Evolutionary conservation across 495 filamentous ascomycete species (phyloP), one percentile per base, ranked within the genome.

Genomic region (Lasiosphaeria miniovina): DNA sequence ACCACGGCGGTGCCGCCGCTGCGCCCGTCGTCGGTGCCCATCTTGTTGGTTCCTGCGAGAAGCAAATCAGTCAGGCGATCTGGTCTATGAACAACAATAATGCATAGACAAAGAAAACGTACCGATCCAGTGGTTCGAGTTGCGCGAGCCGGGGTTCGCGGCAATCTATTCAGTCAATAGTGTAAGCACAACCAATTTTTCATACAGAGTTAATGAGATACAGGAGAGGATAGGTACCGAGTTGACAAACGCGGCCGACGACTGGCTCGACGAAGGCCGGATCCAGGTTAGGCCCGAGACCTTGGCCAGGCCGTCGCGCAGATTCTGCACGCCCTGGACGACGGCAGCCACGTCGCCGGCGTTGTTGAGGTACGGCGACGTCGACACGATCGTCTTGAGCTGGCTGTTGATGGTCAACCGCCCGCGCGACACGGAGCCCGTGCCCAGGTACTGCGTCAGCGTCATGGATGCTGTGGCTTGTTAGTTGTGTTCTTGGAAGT

Each of bases 121-220:
- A 51, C 53, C 49, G 57, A 87, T 80, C 84, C 86, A 89, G 77
- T 89, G 87, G 66, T 86, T 88, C 48, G 85, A 76, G 35, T 82
- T 74, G 31, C 81, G 81, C 17, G 79, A 77, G 14, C 80, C 77
- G 14, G 80, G 66, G 62, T 81, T 82, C 53, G 72, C 71, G 35
- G 72, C 69, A 17, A 77, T 77, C 50, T 57, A 11, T 46, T 14
- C 3, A 14, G 24, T 24, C 24, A 24, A 24, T 2, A 2, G 24
- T 2, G 24, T 24, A 1, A 24, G 24, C 24, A 24, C 24, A n/a
- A n/a, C n/a, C n/a, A n/a, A n/a, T n/a, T n/a, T n/a, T n/a, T n/a
- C n/a, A n/a, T n/a, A n/a, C n/a, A n/a, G n/a, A n/a, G n/a, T n/a
- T n/a, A n/a, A n/a, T n/a, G n/a, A n/a, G n/a, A n/a, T n/a, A n/a